These are phyloP conservation scores for Candolleomyces aberdarensis DNA, from an alignment of 768 basidiomycete genomes.

Conservation along the genomic window DNA sequence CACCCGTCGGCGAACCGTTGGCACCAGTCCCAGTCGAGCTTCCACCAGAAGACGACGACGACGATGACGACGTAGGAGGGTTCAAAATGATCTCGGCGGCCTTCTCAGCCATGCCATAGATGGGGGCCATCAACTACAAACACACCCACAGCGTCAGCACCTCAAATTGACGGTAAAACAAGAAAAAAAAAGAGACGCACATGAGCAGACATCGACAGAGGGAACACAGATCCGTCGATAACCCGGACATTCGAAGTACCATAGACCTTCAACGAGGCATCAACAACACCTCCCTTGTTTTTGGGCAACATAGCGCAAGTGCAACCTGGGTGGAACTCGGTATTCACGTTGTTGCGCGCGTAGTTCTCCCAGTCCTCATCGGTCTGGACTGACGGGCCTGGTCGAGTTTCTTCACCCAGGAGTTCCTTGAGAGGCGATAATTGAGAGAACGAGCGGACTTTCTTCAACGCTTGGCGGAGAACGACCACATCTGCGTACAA, in stretches of 20 bases:
- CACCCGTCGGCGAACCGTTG: too few species aligned
- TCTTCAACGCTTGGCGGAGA: constrained; percentile 58
- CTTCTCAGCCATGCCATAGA: constrained; percentile 24
- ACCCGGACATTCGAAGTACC: constrained; percentile 51
- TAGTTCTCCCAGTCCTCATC: constrained; percentile 57
- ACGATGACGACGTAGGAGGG: constrained; percentile 5
- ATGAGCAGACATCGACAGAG: constrained; percentile 37
- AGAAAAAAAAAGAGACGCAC: constrained; percentile 6
- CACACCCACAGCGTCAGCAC: background rate
- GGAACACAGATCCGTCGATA: constrained; percentile 55
- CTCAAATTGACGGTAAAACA: background rate
- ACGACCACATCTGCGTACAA: constrained; percentile 35
- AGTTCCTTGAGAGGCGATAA: constrained; percentile 47
- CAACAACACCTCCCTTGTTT: constrained; percentile 30
- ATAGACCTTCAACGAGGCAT: constrained; percentile 30
- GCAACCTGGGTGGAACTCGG: constrained; percentile 56
- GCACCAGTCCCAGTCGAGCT: background rate
- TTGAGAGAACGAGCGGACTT: constrained; percentile 53
- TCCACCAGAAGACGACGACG: constrained; percentile 1
- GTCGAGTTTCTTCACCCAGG: constrained; percentile 25
- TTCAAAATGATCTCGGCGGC: constrained; percentile 21
- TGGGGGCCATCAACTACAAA: constrained; percentile 20
- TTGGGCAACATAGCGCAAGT: constrained; percentile 28
- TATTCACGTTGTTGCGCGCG: constrained; percentile 39
- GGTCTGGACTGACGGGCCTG: constrained; percentile 37